Base-by-base conservation (phyloP, 129 eudicot genomes). In the Kitagawia praeruptora region DNA sequence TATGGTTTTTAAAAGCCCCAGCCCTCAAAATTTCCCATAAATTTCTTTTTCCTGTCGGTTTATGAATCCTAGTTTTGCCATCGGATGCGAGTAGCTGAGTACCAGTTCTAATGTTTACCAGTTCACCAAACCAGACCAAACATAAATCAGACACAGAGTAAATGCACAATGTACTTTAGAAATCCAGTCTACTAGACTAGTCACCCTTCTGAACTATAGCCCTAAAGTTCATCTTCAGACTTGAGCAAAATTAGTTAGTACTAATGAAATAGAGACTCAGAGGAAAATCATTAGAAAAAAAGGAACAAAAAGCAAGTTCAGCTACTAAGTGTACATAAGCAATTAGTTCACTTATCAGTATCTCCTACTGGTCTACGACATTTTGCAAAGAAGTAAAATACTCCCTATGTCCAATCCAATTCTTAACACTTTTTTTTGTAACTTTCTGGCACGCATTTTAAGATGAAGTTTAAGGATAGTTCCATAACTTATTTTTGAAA, bases 321-420 rank as follows among this genome's bases (percentile, higher is more conserved):
- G 71, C 40, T 11, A n/a, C 38, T 11, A n/a, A 27, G 37, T 34
- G 37, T 34, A 61, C 4, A 61, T 8, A 64, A 64, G 40, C 19
- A 64, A 64, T 64, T 64, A 64, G 71, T 61, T n/a, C n/a, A n/a
- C n/a, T n/a, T 61, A 56, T 56, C 66, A 19, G 25, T 56, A 56
- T 3, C 28, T 56, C 66, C 27, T 10, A 25, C 69, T 61, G 12
- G 10, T 28, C 66, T 3, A 28, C 4, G 72, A 66, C 72, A 58
- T 58, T 28, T 27, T 14, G 40, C 38, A 64, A 58, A 58, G 31
- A 23, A 58, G 47, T 44, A 7, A 44, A 23, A 58, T 31, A n/a
- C n/a, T n/a, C n/a, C n/a, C n/a, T n/a, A n/a, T n/a, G n/a, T n/a
- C n/a, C n/a, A n/a, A n/a, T n/a, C n/a, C n/a, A n/a, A n/a, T n/a